Base-by-base conservation (phyloP, 495 filamentous ascomycete genomes). In the Talaromyces trachyspermus region DNA sequence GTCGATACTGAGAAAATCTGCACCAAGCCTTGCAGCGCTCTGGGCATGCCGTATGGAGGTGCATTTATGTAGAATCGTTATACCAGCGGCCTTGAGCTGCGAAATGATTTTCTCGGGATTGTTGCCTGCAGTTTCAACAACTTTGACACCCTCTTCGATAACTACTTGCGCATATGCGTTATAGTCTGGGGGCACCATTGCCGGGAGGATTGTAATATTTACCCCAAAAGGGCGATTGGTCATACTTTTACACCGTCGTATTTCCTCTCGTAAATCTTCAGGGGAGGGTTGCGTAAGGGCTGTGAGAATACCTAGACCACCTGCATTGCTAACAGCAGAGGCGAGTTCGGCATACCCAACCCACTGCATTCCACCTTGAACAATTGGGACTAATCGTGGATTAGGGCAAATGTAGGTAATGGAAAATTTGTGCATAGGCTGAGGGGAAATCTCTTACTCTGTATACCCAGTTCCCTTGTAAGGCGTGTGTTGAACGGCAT, bases 351-450 rank as follows among this genome's bases (percentile, higher is more conserved):
- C 91, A 62, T 88, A 89, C 57, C 86, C 85, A 40, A 72, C 80
- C 81, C 81, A 87, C 78, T 95, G 89, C 89, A 95, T 96, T 47
- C 92, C 92, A 62, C 91, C 91, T 74, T 98, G 92, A 37, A 98
- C 87, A n/a, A 98, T 74, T 48, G 92, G 92, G 54, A 96, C 89
- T 91, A 54, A n/a, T n/a, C n/a, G n/a, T n/a, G n/a, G n/a, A n/a
- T n/a, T n/a, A n/a, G n/a, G n/a, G n/a, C n/a, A n/a, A n/a, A n/a
- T n/a, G n/a, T n/a, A n/a, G n/a, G n/a, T n/a, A n/a, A n/a, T n/a
- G n/a, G n/a, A n/a, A n/a, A n/a, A n/a, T n/a, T n/a, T n/a, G n/a
- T n/a, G n/a, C n/a, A n/a, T n/a, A n/a, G n/a, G n/a, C n/a, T n/a
- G n/a, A n/a, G n/a, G n/a, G n/a, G n/a, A n/a, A n/a, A n/a, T n/a